Conservation (phyloP, 768 basidiomycete species). For the Panaeolus papilionaceus region DNA sequence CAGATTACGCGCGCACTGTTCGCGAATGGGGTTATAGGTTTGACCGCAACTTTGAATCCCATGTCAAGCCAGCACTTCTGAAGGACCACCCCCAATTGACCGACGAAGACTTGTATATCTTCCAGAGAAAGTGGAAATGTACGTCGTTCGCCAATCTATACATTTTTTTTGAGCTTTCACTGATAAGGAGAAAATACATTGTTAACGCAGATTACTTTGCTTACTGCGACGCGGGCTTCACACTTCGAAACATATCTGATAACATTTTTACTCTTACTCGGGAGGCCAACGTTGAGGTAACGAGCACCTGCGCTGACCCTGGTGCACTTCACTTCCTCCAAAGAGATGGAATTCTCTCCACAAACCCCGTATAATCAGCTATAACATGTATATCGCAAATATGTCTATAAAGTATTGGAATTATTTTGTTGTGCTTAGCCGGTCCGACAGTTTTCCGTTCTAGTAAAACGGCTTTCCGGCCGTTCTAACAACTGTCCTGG, state of each 20-base stretch:
- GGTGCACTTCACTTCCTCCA: too few species aligned
- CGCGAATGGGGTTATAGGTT: conserved; percentile 23
- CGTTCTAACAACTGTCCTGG: too few species aligned
- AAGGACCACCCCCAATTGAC: conserved; percentile 19
- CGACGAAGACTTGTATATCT: conserved; percentile 16
- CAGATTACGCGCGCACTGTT: conserved; percentile 22
- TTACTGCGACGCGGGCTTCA: conserved; percentile 21
- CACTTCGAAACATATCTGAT: conserved; percentile 21
- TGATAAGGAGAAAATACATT: too few species aligned
- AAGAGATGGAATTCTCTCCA: too few species aligned
- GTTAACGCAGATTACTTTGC: conserved; percentile 19
- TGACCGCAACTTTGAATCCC: conserved; percentile 21
- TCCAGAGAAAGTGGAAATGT: conserved; percentile 23
- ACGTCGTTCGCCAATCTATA: background rate
- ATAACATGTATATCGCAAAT: too few species aligned
- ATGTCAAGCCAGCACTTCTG: conserved; percentile 19
- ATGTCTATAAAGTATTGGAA: too few species aligned
- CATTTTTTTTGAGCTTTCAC: background rate
- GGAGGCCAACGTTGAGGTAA: conserved; percentile 8
- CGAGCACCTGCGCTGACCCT: too few species aligned
- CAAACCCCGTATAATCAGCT: too few species aligned
- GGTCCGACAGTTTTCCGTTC: too few species aligned
- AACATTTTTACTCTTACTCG: conserved; percentile 20
- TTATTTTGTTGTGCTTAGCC: too few species aligned
- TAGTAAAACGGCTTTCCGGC: too few species aligned